Conservation (phyloP, 495 filamentous ascomycete genomes). For the Trichoderma gamsii region DNA sequence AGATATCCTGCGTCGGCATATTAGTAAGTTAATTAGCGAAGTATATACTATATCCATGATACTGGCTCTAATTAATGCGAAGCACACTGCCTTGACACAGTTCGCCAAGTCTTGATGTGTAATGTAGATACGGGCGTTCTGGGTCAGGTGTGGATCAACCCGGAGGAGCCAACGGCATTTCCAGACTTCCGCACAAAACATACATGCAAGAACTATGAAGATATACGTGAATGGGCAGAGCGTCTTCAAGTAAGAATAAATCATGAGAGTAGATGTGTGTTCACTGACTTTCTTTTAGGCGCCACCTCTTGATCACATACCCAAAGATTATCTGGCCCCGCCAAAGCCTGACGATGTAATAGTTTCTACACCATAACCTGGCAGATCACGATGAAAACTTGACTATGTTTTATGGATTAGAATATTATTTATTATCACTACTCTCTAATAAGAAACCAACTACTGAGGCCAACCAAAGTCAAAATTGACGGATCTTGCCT, state of each 20-base stretch:
- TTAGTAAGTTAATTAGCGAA: conserved; percentile 23
- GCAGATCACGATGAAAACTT: no score
- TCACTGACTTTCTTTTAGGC: not conserved
- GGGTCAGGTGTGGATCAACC: conserved; percentile 47
- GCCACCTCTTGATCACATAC: conserved; percentile 6
- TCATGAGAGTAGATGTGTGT: no score
- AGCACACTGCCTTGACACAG: conserved; percentile 50
- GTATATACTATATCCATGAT: not conserved
- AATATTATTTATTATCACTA: no score
- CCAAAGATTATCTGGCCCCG: not conserved
- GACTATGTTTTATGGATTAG: no score
- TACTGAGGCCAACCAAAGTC: no score
- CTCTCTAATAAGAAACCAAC: no score
- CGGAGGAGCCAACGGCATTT: conserved; percentile 38
- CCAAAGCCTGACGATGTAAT: not conserved
- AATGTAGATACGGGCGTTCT: conserved; percentile 45
- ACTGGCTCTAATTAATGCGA: not conserved
- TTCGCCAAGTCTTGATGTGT: conserved; percentile 54
- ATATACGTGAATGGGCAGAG: conserved; percentile 45
- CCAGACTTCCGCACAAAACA: conserved; percentile 53
- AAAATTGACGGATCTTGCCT: no score
- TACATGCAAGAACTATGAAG: conserved; percentile 51
- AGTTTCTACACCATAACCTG: not conserved
- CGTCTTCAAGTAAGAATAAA: conserved; percentile 30
- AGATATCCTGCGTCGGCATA: conserved; percentile 42